phyloP scores from a whole-genome alignment of 2,329 filamentous ascomycete genomes.

The Remersonia thermophila region DNA sequence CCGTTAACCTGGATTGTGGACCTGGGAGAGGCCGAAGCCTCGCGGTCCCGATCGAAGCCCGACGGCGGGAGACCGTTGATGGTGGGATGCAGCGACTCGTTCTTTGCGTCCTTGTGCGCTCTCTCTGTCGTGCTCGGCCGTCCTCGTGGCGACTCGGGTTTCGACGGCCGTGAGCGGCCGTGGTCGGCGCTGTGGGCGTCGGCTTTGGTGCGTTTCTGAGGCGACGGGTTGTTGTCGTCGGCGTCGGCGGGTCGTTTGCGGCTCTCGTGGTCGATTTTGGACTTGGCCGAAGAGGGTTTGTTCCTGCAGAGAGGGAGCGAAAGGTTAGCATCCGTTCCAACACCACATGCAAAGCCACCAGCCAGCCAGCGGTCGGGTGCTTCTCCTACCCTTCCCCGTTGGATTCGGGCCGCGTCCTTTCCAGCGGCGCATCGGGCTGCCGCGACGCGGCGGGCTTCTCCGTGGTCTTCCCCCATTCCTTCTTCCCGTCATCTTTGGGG shows the following conservation, averaged over 20 bases:
- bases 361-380: no score
- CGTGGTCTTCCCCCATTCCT: not conserved
- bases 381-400: slow-evolving; percentile 23
- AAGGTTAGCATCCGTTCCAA: not conserved
- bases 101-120: slow-evolving; percentile 8
- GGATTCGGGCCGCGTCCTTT: slow-evolving; percentile 20
- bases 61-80: slow-evolving; percentile 13
- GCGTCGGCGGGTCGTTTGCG: slow-evolving; percentile 35
- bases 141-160: slow-evolving; percentile 10
- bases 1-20: slow-evolving; percentile 20
- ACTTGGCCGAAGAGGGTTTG: slow-evolving; percentile 21
- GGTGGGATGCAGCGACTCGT: slow-evolving; percentile 12
- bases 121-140: slow-evolving; percentile 11
- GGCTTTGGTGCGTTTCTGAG: slow-evolving; percentile 34
- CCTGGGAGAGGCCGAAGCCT: slow-evolving; percentile 15
- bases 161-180: slow-evolving; percentile 11
- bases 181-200: slow-evolving; percentile 20
- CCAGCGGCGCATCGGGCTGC: slow-evolving; percentile 19
- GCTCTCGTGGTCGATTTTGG: slow-evolving; percentile 29
- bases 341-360: no score
- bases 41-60: slow-evolving; percentile 14
- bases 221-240: slow-evolving; percentile 32
- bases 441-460: slow-evolving; percentile 14
- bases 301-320: slow-evolving; percentile 9
- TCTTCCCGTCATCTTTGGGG: slow-evolving; percentile 7